These are phyloP conservation scores for Byssochlamys sp. DNA, from an alignment of 2,329 filamentous ascomycete genomes.

Conservation along the genomic window DNA sequence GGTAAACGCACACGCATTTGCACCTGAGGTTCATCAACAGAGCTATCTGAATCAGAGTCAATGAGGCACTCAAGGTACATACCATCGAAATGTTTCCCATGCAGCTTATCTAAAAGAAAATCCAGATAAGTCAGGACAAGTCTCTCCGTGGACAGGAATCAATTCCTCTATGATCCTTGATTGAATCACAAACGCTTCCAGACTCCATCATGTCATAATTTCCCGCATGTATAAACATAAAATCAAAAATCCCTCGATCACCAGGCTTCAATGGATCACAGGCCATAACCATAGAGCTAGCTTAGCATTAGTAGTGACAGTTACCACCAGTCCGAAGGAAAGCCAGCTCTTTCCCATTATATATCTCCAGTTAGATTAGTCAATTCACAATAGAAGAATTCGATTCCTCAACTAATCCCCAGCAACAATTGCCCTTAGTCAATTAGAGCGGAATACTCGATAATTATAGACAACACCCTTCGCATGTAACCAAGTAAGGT, in stretches of 20 bases:
- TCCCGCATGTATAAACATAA: conserved; percentile 33
- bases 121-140: conserved; percentile 51
- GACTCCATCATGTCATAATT: conserved; percentile 37
- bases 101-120: conserved; percentile 40
- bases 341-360: conserved; percentile 23
- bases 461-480: too few relatives aligned
- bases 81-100: neutral
- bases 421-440: conserved; percentile 38
- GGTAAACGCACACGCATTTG: conserved; percentile 47
- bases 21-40: conserved; percentile 29
- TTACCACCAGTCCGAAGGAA: conserved; percentile 24
- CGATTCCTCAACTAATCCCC: conserved; percentile 42
- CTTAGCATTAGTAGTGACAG: conserved; percentile 18
- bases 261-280: conserved; percentile 30
- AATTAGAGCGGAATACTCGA: conserved; percentile 35
- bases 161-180: conserved; percentile 33
- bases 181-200: conserved; percentile 3
- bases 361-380: conserved; percentile 15
- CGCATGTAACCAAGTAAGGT: too few relatives aligned
- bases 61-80: neutral
- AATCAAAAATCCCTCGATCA: conserved; percentile 21
- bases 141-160: conserved; percentile 48
- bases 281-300: conserved; percentile 29
- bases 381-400: conserved; percentile 35
- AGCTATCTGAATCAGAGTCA: conserved; percentile 20